Evolutionary conservation across 2,329 filamentous ascomycete species (phyloP), one percentile per base, ranked within the genome.

Genomic region (Ciborinia camelliae): DNA sequence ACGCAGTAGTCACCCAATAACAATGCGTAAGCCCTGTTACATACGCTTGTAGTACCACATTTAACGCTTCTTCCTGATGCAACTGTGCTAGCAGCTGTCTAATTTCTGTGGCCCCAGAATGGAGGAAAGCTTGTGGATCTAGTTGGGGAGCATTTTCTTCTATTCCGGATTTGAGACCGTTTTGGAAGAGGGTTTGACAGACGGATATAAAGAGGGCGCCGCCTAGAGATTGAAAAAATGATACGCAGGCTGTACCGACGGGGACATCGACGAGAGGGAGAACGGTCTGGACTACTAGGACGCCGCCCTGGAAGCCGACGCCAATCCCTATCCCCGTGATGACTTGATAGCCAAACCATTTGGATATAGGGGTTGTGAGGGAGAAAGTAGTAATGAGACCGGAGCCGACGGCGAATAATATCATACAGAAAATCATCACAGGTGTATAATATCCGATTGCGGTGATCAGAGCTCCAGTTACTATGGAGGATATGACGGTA

Each of bases 141-240:
- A 86, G 72, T n/a, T 75, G 75, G 1, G 81, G 78, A 18, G 79
- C 76, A 66, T 79, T 73, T 2, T 71, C 65, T n/a, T 72, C 68
- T 4, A 91, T 77, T 43, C 82, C 79, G 4, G 79, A 74, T 53
- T 85, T 77, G 23, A 91, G 77, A 0, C 82, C 84, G 71, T 90
- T 89, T 68, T 85, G 82, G 77, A 91, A 90, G 53, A 90, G 63
- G 26, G 86, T 85, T 73, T 91, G 86, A 0, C 84, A 84, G 12
- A 89, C 84, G 7, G 84, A 82, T 55, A 91, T 83, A 69, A 85
- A 84, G 30, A 91, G 76, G 2, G 88, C 86, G 4, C 87, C 87
- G 48, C 87, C 87, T 4, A 91, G 79, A 1, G 81, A 81, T 72
- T 90, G 86, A 77, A 85, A 86, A 76, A 90, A 89, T 43, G 81